A percentile compares a stretch with the other conserved stretches of the same genome.
These are phyloP conservation scores for Halophytophthora batemanensis DNA, from an alignment of 352 stramenopile genomes.

Conservation along the genomic window DNA sequence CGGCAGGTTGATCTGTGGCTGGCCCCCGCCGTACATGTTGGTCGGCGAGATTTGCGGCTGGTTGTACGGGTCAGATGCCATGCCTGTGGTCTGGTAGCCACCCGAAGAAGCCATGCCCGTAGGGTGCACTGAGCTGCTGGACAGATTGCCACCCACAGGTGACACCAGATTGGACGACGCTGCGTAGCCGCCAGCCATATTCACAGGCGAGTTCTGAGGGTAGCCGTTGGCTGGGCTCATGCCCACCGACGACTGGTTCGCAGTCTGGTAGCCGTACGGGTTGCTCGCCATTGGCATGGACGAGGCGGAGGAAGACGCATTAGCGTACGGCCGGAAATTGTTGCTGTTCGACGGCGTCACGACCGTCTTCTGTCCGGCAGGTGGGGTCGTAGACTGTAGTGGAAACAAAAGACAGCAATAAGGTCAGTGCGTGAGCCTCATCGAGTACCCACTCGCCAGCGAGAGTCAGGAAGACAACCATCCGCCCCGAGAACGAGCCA, in stretches of 20 bases:
- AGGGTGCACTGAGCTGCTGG: conserved; percentile 20
- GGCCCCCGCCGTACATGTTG: conserved; percentile 25
- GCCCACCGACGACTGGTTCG: conserved; percentile 8
- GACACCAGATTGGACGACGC: conserved; percentile 11
- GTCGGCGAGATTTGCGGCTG: conserved; percentile 35
- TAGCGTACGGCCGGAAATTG: conserved; percentile 13
- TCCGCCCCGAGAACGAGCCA: not conserved
- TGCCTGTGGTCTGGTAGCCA: conserved; percentile 20
- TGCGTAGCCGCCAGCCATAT: conserved; percentile 26
- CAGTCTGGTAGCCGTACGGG: conserved; percentile 31
- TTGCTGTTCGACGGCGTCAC: conserved; percentile 16
- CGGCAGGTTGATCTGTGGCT: conserved; percentile 56
- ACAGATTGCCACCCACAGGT: conserved; percentile 14
- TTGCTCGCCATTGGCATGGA: conserved; percentile 15
- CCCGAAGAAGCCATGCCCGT: conserved; percentile 16
- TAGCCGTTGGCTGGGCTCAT: conserved; percentile 20
- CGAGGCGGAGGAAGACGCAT: conserved; percentile 2
- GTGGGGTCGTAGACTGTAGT: conserved; percentile 6
- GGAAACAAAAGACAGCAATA: too few relatives aligned
- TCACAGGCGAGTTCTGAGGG: conserved; percentile 28
- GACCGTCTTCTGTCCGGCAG: conserved; percentile 16
- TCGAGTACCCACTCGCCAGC: not conserved
- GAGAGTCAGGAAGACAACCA: not conserved
- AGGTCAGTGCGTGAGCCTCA: not conserved
- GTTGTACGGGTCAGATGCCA: conserved; percentile 29